Base-by-base conservation (phyloP, 495 filamentous ascomycete species). In the Penicillium mononematosum region DNA sequence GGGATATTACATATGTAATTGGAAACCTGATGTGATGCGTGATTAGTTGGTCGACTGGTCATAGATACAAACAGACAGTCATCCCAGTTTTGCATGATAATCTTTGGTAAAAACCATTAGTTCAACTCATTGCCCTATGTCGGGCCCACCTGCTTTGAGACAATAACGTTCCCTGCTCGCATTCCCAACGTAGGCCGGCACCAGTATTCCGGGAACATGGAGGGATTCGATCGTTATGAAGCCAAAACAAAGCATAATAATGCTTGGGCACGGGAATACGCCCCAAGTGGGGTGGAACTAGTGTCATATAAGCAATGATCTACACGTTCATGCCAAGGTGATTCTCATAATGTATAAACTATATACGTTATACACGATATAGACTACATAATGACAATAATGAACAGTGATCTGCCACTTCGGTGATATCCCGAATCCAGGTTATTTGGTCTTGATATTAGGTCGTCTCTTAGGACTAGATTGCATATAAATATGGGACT, bases 201-300 rank as follows among this genome's bases (percentile, higher is more conserved):
- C 9, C 0, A 6, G 20, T 16, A 12, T 27, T 14, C 42, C 20
- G 47, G 17, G 14, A 12, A 22, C 38, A 9, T 19, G 29, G n/a
- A 32, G 29, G 27, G 1, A 1, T 11, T 22, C 19, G 8, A 29
- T 38, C 5, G 50, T 54, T 59, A 41, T 54, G 57, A 54, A 45
- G 44, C 31, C 20, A 36, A 24, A 58, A 58, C 4, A 6, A 22
- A 58, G 56, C 49, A 58, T 45, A 58, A 31, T n/a, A 45, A 50
- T 48, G 45, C 50, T 42, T 27, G 44, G 27, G 1, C 19, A 27
- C 2, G 22, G 43, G 25, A 32, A 34, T 32, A 53, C 9, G 24
- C 36, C 17, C 25, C 2, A 43, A 31, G 50, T 17, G 25, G 50
- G 39, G 25, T 43, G 3, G 5, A 44, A 31, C 5, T 47, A 47